Base-by-base conservation (phyloP, 345 rosid genomes). In the Bruguiera gymnorhiza region DNA sequence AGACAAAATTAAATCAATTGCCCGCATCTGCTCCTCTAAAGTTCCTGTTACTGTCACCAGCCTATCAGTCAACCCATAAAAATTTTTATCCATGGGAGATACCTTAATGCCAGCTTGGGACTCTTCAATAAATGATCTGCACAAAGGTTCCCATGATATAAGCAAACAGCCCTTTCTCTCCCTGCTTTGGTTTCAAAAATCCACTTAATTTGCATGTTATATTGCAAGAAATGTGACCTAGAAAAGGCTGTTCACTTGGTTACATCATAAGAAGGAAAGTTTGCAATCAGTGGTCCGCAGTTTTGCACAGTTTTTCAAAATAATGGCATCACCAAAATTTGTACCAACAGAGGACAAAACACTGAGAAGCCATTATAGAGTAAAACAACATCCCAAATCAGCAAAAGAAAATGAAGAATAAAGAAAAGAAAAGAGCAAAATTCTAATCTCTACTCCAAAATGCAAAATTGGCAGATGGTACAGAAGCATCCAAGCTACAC, bases 101-200 rank as follows among this genome's bases (percentile, higher is more conserved):
- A 96, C 90, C 84, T 92, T 96, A 72, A 96, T 96, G 79, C 88
- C 85, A 75, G 98, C 98, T 81, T 87, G 92, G 70, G 99, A 96
- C 30, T 85, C 96, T 66, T 96, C 99, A 74, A 92, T 92, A 75
- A 96, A 96, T 66, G 98, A 96, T 88, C 98, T 96, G 85, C 63
- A 78, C 5, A 60, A 65, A 55, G 60, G 74, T n/a, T 80, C 67
- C 3, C 61, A 23, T 58, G 34, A 58, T 31, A 60, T 80, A 70
- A 85, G 66, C 69, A 68, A 39, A 6, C 4, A 48, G 3, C 65
- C 32, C 66, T 66, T 57, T 7, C 39, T 71, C 34, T 39, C 60
- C 15, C 26, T 15, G 67, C 34, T 65, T 67, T 32, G 30, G 4
- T 29, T 32, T 26, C 46, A 46, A 37, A 8, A 26, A 62, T 59